These are phyloP conservation scores for Russula abietina DNA, from an alignment of 768 basidiomycete species.

Conservation along the genomic window DNA sequence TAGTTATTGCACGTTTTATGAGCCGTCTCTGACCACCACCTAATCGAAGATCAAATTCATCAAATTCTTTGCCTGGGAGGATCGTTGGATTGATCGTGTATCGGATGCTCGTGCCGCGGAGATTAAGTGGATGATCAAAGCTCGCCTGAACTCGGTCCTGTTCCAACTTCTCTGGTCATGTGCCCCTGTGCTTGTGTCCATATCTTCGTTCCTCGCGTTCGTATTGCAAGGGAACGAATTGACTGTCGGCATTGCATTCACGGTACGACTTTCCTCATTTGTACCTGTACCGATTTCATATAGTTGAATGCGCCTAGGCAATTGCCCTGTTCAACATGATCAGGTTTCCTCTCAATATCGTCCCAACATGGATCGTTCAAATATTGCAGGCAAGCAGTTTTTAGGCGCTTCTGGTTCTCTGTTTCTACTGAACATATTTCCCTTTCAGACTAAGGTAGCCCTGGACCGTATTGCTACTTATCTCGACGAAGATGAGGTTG, in stretches of 20 bases:
- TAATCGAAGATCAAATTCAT: slow-evolving; percentile 56
- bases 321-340: slow-evolving; percentile 86
- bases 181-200: slow-evolving; percentile 74
- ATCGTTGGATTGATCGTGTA: slow-evolving; percentile 64
- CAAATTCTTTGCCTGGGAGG: slow-evolving; percentile 82
- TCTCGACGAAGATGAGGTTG: slow-evolving; percentile 57
- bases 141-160: slow-evolving; percentile 64
- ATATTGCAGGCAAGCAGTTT: slow-evolving; percentile 47
- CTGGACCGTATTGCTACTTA: slow-evolving; percentile 55
- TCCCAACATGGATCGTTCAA: slow-evolving; percentile 76
- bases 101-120: slow-evolving; percentile 62
- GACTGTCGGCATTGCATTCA: slow-evolving; percentile 78
- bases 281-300: not conserved
- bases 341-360: slow-evolving; percentile 66
- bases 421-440: not conserved
- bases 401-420: not conserved
- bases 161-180: slow-evolving; percentile 68
- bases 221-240: slow-evolving; percentile 68
- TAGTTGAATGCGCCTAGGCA: slow-evolving; percentile 36
- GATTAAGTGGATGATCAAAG: slow-evolving; percentile 74
- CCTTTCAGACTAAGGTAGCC: slow-evolving; percentile 45
- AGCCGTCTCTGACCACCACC: not conserved
- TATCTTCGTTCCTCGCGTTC: slow-evolving; percentile 72
- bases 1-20: not conserved
- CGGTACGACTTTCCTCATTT: slow-evolving; percentile 40